These are phyloP conservation scores for Ogataea wickerhamii DNA, from an alignment of 805 yeast genomes.

Conservation along the genomic window DNA sequence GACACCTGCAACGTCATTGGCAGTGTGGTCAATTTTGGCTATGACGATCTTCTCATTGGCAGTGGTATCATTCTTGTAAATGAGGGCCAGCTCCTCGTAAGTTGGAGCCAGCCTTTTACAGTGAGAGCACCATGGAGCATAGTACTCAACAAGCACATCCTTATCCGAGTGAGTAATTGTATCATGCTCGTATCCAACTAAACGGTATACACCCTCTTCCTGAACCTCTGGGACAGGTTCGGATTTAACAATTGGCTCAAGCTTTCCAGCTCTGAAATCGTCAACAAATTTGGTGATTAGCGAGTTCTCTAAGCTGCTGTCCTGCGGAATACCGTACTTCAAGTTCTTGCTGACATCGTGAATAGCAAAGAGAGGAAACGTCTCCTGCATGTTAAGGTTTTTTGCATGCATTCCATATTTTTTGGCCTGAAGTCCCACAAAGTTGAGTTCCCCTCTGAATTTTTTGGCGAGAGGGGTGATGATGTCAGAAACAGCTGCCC, in stretches of 20 bases:
- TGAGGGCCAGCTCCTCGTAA: constrained; percentile 80
- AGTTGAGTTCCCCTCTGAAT: constrained; percentile 75
- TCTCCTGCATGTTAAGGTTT: constrained; percentile 76
- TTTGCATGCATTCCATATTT: constrained; percentile 83
- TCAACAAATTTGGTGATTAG: constrained; percentile 61
- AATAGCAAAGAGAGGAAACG: constrained; percentile 86
- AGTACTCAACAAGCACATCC: constrained; percentile 84
- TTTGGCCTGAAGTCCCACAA: constrained; percentile 84
- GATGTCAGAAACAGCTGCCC: constrained; percentile 47
- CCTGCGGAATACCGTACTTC: constrained; percentile 78
- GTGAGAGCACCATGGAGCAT: constrained; percentile 98
- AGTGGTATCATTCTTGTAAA: constrained; percentile 51
- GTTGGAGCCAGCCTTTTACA: constrained; percentile 88
- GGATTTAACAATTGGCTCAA: constrained; percentile 73
- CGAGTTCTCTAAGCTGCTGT: constrained; percentile 43
- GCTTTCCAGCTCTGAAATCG: constrained; percentile 59
- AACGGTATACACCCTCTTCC: constrained; percentile 60
- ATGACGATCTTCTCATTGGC: constrained; percentile 56
- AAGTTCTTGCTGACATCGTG: constrained; percentile 66
- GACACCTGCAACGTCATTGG: constrained; percentile 75
- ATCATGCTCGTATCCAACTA: constrained; percentile 84
- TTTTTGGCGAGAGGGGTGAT: constrained; percentile 66
- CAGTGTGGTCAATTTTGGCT: constrained; percentile 87
- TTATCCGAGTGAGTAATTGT: constrained; percentile 57
- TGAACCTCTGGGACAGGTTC: constrained; percentile 84